Base-by-base conservation (phyloP, 176 grass and related monocot genomes). In the Rhynchospora tenuis region DNA sequence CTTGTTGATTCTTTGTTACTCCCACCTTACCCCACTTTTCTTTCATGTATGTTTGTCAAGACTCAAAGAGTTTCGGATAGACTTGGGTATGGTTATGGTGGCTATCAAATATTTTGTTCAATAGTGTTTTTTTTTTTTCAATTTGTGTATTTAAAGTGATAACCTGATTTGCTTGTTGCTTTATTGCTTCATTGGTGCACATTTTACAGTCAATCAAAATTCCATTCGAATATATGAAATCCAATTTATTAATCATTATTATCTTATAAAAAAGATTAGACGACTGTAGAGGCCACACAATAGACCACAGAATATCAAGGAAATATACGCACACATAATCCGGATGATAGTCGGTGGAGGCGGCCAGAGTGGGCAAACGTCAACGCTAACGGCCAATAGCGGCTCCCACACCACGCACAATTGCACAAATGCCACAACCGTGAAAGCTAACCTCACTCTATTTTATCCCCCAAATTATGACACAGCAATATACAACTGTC, bases 361-460 rank as follows among this genome's bases (percentile, higher is more conserved):
- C 22, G 61, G 61, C 22, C 19, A 64, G 61, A 64, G 9, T 64
- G 8, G 61, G 1, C 61, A 12, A 62, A 7, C 54, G 10, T 45
- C 78, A 46, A 81, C 28, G 78, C 78, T 81, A 81, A 61, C 78
- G 56, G 78, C 59, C 59, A 82, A 46, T 27, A 65, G 43, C 43
- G 28, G 79, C 31, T 82, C 60, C 78, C 54, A 56, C 45, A 7
- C 4, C 48, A 23, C 42, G 29, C 77, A 59, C 76, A 70, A 10
- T 24, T 5, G 22, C 46, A 16, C 47, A 78, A 48, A 38, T 6
- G 12, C 74, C 47, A 33, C 22, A 78, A 82, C 79, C 79, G 79
- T 82, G 79, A 82, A 82, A 82, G 79, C 59, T 82, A 82, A 64
- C 79, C 33, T 64, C 42, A 13, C 59, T 9, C 79, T 82, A 15